phyloP scores from a whole-genome alignment of 2,329 filamentous ascomycete species.

The Fusarium sacchari region DNA sequence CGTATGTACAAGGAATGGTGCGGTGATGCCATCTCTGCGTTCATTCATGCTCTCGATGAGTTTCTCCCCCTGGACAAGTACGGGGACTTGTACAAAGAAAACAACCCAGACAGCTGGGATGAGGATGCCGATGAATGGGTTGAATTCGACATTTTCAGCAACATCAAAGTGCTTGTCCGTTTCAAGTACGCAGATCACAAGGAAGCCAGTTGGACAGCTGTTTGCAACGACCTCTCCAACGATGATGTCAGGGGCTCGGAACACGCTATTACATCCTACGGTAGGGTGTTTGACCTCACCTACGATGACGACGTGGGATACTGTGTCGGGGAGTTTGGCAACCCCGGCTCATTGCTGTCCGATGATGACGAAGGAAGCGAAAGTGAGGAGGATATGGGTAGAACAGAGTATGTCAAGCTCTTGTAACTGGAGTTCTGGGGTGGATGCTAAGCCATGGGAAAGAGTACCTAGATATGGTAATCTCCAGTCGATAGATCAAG shows the following conservation, averaged over 20 bases:
- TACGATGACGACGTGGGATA: neutral
- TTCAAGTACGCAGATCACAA: rapidly evolving
- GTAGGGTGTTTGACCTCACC: neutral
- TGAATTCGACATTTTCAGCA: neutral
- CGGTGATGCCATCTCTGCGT: neutral
- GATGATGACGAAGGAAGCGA: too few relatives aligned
- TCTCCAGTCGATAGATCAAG: too few relatives aligned
- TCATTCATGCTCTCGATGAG: neutral
- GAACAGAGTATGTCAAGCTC: neutral
- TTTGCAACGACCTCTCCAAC: neutral
- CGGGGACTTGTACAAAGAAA: neutral
- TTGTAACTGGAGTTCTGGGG: too few relatives aligned
- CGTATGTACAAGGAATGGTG: rapidly evolving
- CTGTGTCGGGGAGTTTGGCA: neutral
- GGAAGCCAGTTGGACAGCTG: neutral
- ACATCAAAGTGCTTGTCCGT: rapidly evolving
- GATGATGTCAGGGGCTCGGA: rapidly evolving
- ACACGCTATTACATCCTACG: rapidly evolving
- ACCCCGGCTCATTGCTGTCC: rapidly evolving
- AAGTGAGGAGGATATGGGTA: rapidly evolving
- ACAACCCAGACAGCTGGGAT: neutral
- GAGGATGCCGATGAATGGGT: neutral
- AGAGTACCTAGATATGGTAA: too few relatives aligned
- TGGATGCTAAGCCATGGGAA: too few relatives aligned
- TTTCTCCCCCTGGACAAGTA: neutral